These are phyloP conservation scores for Scutellaria minor DNA, from an alignment of 257 asterid species.

Conservation along the genomic window DNA sequence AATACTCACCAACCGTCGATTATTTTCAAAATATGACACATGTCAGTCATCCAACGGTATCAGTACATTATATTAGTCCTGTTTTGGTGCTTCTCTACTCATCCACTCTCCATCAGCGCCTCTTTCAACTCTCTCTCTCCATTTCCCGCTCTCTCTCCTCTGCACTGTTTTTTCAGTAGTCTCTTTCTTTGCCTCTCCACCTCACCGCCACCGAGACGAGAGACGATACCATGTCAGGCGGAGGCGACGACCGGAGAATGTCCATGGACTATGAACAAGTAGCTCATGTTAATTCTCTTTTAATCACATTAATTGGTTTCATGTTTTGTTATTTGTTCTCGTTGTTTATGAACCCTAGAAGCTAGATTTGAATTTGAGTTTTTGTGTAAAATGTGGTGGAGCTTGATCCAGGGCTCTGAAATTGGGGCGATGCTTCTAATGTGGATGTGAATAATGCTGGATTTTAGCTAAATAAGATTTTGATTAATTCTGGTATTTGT, in stretches of 20 bases:
- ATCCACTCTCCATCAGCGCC: no score
- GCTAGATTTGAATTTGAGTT: slow-evolving; percentile 1
- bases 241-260: slow-evolving; percentile 35
- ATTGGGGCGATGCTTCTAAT: slow-evolving; percentile 10
- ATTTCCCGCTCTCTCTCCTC: no score
- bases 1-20: no score
- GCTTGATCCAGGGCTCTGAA: slow-evolving; percentile 7
- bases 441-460: slow-evolving; percentile 11
- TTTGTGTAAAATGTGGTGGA: slow-evolving; percentile 6
- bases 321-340: neutral
- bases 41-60: no score
- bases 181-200: neutral
- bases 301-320: neutral
- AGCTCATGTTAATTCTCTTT: slow-evolving; percentile 1
- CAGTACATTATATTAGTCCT: no score
- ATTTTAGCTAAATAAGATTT: neutral
- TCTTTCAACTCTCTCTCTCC: no score
- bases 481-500: neutral
- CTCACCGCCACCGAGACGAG: slow-evolving; percentile 28
- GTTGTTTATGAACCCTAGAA: slow-evolving; percentile 20
- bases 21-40: no score
- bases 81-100: no score
- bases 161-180: no score
- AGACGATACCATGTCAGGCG: slow-evolving; percentile 36
- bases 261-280: slow-evolving; percentile 29